Conservation (phyloP, 1,284 basidiomycete species). For the Entoloma clypeatum region DNA sequence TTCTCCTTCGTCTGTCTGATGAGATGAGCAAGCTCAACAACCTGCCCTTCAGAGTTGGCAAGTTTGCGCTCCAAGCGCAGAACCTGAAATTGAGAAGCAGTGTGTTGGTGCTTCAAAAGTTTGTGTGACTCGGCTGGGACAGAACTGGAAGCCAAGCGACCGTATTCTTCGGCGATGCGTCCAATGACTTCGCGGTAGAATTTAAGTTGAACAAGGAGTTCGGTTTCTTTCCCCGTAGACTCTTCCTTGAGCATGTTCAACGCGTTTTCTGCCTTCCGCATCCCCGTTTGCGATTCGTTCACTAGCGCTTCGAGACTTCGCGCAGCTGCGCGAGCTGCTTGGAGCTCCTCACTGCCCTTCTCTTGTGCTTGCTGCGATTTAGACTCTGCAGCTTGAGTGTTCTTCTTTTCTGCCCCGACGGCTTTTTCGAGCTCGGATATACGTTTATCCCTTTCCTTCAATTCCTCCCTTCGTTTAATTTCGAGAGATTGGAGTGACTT, state of each 20-base stretch:
- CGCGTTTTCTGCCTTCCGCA: slow-evolving; percentile 27
- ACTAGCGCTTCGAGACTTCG: slow-evolving; percentile 36
- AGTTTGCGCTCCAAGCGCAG: slow-evolving; percentile 62
- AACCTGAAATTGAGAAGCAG: slow-evolving; percentile 39
- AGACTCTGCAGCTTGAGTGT: slow-evolving; percentile 43
- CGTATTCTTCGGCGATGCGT: slow-evolving; percentile 56
- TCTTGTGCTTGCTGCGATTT: slow-evolving; percentile 41
- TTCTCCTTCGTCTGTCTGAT: slow-evolving; percentile 55
- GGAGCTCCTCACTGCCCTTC: slow-evolving; percentile 40
- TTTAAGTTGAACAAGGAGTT: slow-evolving; percentile 47
- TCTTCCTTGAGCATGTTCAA: slow-evolving; percentile 23
- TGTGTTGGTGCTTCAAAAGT: slow-evolving; percentile 41
- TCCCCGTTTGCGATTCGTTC: slow-evolving; percentile 33
- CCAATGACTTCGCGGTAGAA: slow-evolving; percentile 42
- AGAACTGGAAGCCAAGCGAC: slow-evolving; percentile 48
- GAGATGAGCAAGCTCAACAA: slow-evolving; percentile 58
- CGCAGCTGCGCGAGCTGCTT: slow-evolving; percentile 32
- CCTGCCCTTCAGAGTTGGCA: slow-evolving; percentile 64
- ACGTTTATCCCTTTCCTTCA: slow-evolving; percentile 49
- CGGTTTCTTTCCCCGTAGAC: slow-evolving; percentile 37
- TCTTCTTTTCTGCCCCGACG: slow-evolving; percentile 46
- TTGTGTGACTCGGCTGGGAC: slow-evolving; percentile 39
- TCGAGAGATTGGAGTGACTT: slow-evolving; percentile 49
- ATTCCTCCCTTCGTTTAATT: slow-evolving; percentile 47
- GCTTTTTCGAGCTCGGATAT: slow-evolving; percentile 56